These are phyloP conservation scores for Neurospora discreta DNA, from an alignment of 495 filamentous ascomycete genomes.

Conservation along the genomic window DNA sequence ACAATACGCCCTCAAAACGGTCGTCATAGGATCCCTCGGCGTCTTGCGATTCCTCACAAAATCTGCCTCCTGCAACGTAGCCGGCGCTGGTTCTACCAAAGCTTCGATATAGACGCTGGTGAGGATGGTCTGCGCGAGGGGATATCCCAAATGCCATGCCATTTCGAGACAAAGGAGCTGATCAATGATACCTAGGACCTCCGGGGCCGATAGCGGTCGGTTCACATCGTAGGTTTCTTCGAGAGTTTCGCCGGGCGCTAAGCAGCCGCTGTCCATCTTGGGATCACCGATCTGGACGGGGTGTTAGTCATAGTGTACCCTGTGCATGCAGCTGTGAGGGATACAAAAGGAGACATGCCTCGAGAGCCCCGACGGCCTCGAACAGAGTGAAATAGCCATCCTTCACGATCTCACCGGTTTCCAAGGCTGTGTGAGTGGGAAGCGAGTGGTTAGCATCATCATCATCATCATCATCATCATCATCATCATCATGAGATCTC, in stretches of 20 bases:
- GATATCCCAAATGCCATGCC: conserved; percentile 93
- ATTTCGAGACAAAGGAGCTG: conserved; percentile 88
- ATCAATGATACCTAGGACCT: conserved; percentile 90
- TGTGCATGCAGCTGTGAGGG: not conserved
- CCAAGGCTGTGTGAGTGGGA: conserved; percentile 44
- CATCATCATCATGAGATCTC: not conserved
- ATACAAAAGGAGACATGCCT: conserved; percentile 46
- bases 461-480: not conserved
- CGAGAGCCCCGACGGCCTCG: conserved; percentile 86
- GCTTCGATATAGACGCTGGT: conserved; percentile 89
- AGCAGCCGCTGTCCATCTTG: conserved; percentile 93
- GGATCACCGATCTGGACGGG: conserved; percentile 79
- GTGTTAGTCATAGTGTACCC: not conserved
- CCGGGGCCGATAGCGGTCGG: conserved; percentile 52
- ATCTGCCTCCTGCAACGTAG: conserved; percentile 54
- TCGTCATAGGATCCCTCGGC: conserved; percentile 40
- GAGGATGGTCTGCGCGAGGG: conserved; percentile 87
- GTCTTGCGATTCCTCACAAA: conserved; percentile 36
- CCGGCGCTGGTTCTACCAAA: conserved; percentile 61
- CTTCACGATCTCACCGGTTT: conserved; percentile 76
- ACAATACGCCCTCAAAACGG: conserved; percentile 77
- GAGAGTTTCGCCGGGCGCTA: conserved; percentile 63
- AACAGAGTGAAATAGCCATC: conserved; percentile 90
- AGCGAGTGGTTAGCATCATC: not conserved
- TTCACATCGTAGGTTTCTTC: conserved; percentile 80